Percentiles rank a stretch among this genome's conserved stretches.
phyloP scores from a whole-genome alignment of 2,329 filamentous ascomycete species.

The Diaporthe citri region DNA sequence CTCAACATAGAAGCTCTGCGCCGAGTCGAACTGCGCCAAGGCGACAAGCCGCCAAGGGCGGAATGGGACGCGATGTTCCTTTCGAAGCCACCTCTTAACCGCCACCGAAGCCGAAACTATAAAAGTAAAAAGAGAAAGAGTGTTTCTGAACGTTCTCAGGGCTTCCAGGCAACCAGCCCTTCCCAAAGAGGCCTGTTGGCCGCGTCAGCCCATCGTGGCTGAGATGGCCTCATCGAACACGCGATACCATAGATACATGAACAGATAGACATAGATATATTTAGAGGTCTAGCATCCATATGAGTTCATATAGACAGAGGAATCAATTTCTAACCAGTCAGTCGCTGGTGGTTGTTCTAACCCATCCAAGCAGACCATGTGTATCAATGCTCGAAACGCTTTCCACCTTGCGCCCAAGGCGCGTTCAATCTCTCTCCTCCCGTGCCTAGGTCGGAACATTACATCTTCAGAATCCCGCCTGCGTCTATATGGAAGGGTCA shows the following conservation, averaged over 20 bases:
- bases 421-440: neutral
- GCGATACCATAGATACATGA: neutral
- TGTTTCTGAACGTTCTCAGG: too few species aligned
- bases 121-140: neutral
- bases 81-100: neutral
- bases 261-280: neutral
- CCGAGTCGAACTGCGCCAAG: neutral
- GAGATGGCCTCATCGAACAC: slow-evolving; percentile 15
- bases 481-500: slow-evolving; percentile 9
- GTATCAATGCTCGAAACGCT: neutral
- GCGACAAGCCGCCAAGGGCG: neutral
- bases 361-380: neutral
- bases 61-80: neutral
- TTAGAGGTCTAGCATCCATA: neutral
- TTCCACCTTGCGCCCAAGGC: neutral
- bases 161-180: neutral
- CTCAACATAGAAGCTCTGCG: neutral
- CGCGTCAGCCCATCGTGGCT: neutral
- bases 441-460: neutral
- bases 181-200: neutral
- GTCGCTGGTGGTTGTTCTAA: neutral
- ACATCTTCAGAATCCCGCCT: neutral
- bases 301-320: neutral
- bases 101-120: neutral
- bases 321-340: neutral